Percentiles rank a stretch among this genome's conserved stretches.
Conservation (phyloP, 176 grass and related monocot genomes). For the Cymbopogon citratus region DNA sequence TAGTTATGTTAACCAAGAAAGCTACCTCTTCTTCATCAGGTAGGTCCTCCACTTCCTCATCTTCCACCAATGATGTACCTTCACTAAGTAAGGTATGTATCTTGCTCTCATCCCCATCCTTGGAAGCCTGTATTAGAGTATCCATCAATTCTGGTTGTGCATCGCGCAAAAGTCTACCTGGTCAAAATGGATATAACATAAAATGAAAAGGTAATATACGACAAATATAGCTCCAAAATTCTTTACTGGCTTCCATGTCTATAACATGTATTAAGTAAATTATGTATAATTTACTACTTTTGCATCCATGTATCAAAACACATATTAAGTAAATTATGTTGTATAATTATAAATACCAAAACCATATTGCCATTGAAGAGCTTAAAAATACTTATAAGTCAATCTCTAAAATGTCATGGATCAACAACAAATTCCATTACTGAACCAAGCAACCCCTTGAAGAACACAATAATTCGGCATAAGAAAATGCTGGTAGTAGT, state of each 20-base stretch:
- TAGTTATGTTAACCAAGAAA: constrained; percentile 4
- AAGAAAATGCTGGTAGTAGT: neutral
- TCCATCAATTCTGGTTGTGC: constrained; percentile 93
- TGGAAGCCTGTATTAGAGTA: constrained; percentile 77
- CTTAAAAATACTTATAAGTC: neutral
- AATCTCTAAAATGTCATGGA: neutral
- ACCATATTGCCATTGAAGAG: neutral
- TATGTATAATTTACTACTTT: constrained; percentile 1
- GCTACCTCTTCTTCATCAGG: constrained; percentile 45
- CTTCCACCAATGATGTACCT: constrained; percentile 30
- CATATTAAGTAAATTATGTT: neutral
- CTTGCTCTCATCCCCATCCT: constrained; percentile 64
- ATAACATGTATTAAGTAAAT: neutral
- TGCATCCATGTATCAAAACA: neutral
- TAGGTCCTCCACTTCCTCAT: constrained; percentile 48
- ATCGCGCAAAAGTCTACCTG: constrained; percentile 76
- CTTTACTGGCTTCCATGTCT: neutral
- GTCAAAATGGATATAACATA: constrained; percentile 22
- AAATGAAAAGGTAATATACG: neutral
- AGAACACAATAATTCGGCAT: neutral
- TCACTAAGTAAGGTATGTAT: constrained; percentile 43
- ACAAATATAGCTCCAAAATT: neutral
- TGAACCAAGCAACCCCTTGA: neutral
- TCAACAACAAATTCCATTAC: neutral
- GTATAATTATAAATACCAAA: neutral